Evolutionary conservation across 306 rosid genomes (phyloP).

Genomic region (Quercus aquifolioides): DNA sequence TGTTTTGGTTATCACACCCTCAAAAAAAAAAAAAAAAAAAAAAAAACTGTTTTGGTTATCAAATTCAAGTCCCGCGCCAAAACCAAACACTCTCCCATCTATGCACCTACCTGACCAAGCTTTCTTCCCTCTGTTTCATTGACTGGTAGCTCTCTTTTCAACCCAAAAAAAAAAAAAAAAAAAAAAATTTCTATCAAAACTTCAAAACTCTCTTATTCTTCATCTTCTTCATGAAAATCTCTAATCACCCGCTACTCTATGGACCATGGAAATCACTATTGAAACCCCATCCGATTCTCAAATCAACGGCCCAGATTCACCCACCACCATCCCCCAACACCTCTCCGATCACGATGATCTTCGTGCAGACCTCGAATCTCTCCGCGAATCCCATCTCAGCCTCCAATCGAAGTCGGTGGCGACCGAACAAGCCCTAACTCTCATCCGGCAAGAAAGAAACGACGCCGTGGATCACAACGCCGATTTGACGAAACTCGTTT

Average conservation of each 20-base stretch:
- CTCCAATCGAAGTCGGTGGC: constrained; percentile 16
- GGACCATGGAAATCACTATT: constrained; percentile 42
- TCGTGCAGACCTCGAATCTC: constrained; percentile 31
- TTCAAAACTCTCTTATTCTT: constrained; percentile 1
- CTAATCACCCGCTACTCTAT: constrained; percentile 9
- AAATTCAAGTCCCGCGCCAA: no score
- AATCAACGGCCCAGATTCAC: constrained; percentile 10
- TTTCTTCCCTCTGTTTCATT: constrained; percentile 1
- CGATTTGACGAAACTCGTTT: constrained; percentile 12
- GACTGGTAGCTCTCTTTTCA: constrained; percentile 53
- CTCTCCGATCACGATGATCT: constrained; percentile 4
- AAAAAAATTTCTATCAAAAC: neutral
- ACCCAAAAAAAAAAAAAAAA: neutral
- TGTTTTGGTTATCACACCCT: no score
- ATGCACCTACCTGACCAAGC: neutral
- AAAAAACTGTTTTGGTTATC: no score
- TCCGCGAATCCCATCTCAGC: constrained; percentile 16
- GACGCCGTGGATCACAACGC: constrained; percentile 18
- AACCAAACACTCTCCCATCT: no score
- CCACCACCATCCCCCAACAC: neutral
- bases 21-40: no score
- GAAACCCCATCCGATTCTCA: constrained; percentile 4
- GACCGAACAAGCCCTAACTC: constrained; percentile 15
- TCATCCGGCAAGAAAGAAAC: constrained; percentile 20
- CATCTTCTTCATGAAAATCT: constrained; percentile 25